These are phyloP conservation scores for Aspergillus spinulosporus DNA, from an alignment of 2,329 filamentous ascomycete genomes.

Conservation along the genomic window DNA sequence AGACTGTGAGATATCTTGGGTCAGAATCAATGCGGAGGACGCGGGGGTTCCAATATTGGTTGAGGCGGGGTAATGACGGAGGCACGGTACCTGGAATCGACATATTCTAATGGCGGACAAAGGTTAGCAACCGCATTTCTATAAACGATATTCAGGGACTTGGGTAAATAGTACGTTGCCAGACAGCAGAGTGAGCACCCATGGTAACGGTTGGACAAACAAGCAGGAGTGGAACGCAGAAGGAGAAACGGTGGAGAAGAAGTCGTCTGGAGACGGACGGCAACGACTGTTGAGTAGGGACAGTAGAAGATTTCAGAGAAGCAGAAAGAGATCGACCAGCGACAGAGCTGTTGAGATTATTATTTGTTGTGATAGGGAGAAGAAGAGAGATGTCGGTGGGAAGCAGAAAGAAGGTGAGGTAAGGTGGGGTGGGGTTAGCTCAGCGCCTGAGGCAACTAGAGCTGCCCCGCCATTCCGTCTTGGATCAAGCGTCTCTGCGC, in stretches of 20 bases:
- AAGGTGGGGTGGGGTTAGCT: slow-evolving; percentile 25
- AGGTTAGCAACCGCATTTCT: neutral
- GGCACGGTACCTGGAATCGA: slow-evolving; percentile 59
- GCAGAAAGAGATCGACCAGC: slow-evolving; percentile 10
- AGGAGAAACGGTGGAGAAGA: slow-evolving; percentile 12
- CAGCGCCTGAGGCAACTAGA: neutral
- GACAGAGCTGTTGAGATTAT: slow-evolving; percentile 9
- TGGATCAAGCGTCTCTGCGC: neutral
- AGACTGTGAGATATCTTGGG: slow-evolving; percentile 60
- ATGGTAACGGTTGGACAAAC: slow-evolving; percentile 30
- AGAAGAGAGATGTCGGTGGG: slow-evolving; percentile 13
- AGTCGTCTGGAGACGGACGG: neutral
- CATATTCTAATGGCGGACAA: slow-evolving; percentile 52
- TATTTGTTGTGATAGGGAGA: slow-evolving; percentile 15
- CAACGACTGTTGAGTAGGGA: slow-evolving; percentile 9
- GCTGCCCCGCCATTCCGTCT: slow-evolving; percentile 13
- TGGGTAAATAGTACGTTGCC: slow-evolving; percentile 32
- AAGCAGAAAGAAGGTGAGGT: slow-evolving; percentile 19
- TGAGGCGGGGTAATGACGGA: slow-evolving; percentile 16
- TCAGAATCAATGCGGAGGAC: slow-evolving; percentile 17
- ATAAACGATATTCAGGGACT: neutral
- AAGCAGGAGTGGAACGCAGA: slow-evolving; percentile 18
- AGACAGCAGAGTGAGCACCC: slow-evolving; percentile 40
- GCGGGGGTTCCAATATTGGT: slow-evolving; percentile 16
- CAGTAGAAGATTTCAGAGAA: slow-evolving; percentile 6